phyloP scores from a whole-genome alignment of 129 eudicot genomes.

The Escallonia herrerae region DNA sequence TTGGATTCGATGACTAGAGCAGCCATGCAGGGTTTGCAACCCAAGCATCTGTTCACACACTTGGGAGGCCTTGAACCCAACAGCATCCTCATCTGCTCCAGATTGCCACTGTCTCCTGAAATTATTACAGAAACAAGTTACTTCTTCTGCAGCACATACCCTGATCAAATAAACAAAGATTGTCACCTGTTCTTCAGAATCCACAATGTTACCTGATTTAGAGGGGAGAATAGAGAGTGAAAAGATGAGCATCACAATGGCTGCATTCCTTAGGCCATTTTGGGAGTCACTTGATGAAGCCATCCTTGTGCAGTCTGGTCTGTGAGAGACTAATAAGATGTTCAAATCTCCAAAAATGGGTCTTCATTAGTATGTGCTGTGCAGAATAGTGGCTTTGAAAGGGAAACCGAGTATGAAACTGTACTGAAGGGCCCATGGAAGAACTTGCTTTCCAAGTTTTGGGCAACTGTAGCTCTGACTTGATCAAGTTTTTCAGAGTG shows the following conservation, averaged over 20 bases:
- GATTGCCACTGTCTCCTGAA: not conserved
- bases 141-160: not conserved
- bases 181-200: not conserved
- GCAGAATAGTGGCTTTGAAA: not conserved
- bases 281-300: slow-evolving; percentile 10
- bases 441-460: slow-evolving; percentile 4
- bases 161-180: not conserved
- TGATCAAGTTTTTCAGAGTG: not conserved
- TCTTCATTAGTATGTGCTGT: not conserved
- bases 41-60: slow-evolving; percentile 27
- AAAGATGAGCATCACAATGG: slow-evolving; percentile 6
- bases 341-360: not conserved
- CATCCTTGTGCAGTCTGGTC: not conserved
- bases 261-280: not conserved
- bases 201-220: slow-evolving; percentile 14
- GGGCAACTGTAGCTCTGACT: slow-evolving; percentile 6
- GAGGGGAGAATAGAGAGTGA: slow-evolving; percentile 13
- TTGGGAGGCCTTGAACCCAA: slow-evolving; percentile 25
- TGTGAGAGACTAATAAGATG: not conserved
- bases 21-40: slow-evolving; percentile 30
- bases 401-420: too few relatives aligned
- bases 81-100: slow-evolving; percentile 10
- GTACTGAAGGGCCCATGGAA: not conserved
- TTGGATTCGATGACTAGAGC: slow-evolving; percentile 19
- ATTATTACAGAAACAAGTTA: not conserved